Evolutionary conservation across 768 basidiomycete genomes (phyloP).

Genomic region (Xerocomus brunneocitrinus): DNA sequence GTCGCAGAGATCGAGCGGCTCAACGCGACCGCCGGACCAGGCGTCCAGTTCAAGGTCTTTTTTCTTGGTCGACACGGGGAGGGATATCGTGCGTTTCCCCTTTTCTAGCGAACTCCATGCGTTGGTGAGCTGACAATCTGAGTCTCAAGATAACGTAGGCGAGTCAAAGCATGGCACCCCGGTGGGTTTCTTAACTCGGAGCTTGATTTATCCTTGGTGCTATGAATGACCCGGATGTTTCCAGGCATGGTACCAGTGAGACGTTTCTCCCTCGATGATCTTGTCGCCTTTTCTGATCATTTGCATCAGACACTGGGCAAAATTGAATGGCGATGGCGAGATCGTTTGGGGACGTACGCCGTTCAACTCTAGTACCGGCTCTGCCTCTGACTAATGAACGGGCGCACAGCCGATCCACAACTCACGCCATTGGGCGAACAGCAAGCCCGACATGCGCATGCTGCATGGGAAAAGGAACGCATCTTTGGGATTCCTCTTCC

Average conservation of each 20-base stretch:
- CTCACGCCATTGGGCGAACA: slow-evolving; percentile 54
- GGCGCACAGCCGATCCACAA: slow-evolving; percentile 35
- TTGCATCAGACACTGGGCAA: slow-evolving; percentile 53
- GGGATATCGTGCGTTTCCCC: slow-evolving; percentile 35
- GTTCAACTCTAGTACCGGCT: background rate
- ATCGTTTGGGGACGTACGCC: slow-evolving; percentile 70
- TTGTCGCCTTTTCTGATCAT: background rate
- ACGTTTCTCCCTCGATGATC: slow-evolving; percentile 13
- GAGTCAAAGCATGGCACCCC: slow-evolving; percentile 59
- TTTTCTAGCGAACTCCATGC: background rate
- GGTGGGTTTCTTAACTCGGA: slow-evolving; percentile 22
- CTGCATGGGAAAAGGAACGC: slow-evolving; percentile 16
- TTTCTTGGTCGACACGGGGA: slow-evolving; percentile 69
- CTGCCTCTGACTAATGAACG: background rate
- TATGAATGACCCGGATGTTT: background rate
- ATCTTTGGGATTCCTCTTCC: slow-evolving; percentile 15
- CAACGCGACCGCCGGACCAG: slow-evolving; percentile 10
- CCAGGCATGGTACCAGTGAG: slow-evolving; percentile 56
- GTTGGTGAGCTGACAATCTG: background rate
- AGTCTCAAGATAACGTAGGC: slow-evolving; percentile 57
- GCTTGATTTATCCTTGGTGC: background rate
- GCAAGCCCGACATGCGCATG: slow-evolving; percentile 42
- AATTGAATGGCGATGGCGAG: slow-evolving; percentile 58
- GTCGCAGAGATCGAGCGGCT: slow-evolving; percentile 39
- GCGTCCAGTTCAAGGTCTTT: slow-evolving; percentile 46